Base-by-base conservation (phyloP, 2,329 filamentous ascomycete species). In the Cladosporium velox region DNA sequence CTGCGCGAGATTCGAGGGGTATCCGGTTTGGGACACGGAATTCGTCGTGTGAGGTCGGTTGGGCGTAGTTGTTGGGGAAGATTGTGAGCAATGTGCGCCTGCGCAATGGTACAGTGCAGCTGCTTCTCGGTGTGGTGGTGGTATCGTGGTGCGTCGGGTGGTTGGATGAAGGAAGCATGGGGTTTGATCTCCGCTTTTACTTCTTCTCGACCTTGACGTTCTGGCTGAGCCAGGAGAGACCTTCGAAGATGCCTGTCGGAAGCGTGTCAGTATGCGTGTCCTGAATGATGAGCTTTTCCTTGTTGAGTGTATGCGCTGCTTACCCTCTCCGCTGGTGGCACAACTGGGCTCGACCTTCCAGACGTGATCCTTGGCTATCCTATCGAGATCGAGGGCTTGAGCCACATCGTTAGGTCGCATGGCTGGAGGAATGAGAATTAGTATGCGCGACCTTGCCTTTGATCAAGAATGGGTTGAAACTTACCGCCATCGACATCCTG, bases 401-500 rank as follows among this genome's bases (percentile, higher is more conserved):
- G 80, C 82, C 54, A 84, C 81, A 69, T 84, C 81, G 71, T 84
- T 80, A 49, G 82, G 82, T 70, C 78, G 75, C 81, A 84, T 82
- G 14, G 82, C 81, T 82, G 68, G 14, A 38, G 14, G 38, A 26
- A 47, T 54, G 15, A 55, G 67, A 34, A 71, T 65, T 44, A 49
- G 35, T 24, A 24, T 24, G 24, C 24, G 24, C 24, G 24, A 24
- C 24, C 24, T 24, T 24, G 24, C 24, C 24, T 24, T 24, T 24
- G 24, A 24, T 24, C 24, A 24, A 24, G 24, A 24, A 24, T 24
- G 24, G 24, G 24, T 24, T 24, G 18, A 15, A 12, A 87, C 93
- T 81, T 86, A 97, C 95, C 75, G 72, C 80, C 81, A 59, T 91
- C 90, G 82, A 98, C 85, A 93, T 99, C 95, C 87, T 99, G 95